phyloP scores from a whole-genome alignment of 2,329 filamentous ascomycete species.

The Phialocephala subalpina region DNA sequence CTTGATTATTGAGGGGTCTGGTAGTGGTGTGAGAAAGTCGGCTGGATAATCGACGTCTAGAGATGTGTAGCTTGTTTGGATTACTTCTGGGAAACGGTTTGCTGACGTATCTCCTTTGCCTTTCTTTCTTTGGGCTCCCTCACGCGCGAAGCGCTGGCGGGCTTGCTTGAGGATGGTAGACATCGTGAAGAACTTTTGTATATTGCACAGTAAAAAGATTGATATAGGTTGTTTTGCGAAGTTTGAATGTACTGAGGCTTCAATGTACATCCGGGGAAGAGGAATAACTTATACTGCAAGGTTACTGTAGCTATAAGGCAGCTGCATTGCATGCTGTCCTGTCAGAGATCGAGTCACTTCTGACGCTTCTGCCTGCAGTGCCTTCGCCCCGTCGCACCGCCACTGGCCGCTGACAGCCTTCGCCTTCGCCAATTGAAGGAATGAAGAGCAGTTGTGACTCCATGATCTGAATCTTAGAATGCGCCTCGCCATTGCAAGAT shows the following conservation, averaged over 20 bases:
- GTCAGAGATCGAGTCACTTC: constrained; percentile 3
- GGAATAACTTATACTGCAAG: neutral
- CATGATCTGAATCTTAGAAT: neutral
- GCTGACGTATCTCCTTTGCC: neutral
- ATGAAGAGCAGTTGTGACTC: neutral
- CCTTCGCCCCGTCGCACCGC: neutral
- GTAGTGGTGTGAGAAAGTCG: constrained; percentile 56
- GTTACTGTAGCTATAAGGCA: neutral
- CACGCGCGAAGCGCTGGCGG: neutral
- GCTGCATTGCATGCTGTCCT: constrained; percentile 1
- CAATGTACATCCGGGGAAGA: neutral
- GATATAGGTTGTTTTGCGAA: neutral
- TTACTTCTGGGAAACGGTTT: neutral
- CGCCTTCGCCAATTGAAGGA: neutral
- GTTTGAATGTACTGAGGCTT: neutral
- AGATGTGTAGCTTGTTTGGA: constrained; percentile 43
- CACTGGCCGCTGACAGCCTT: neutral
- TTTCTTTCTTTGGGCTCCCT: neutral
- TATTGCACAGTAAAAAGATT: neutral
- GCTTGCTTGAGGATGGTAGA: constrained; percentile 5
- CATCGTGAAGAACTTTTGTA: constrained; percentile 6
- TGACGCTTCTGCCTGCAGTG: neutral
- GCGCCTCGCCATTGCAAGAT: neutral
- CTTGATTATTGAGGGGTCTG: constrained; percentile 53
- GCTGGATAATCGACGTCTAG: constrained; percentile 50